Evolutionary conservation across 2,329 filamentous ascomycete genomes (phyloP).

Genomic region (Xylariaceae sp.): DNA sequence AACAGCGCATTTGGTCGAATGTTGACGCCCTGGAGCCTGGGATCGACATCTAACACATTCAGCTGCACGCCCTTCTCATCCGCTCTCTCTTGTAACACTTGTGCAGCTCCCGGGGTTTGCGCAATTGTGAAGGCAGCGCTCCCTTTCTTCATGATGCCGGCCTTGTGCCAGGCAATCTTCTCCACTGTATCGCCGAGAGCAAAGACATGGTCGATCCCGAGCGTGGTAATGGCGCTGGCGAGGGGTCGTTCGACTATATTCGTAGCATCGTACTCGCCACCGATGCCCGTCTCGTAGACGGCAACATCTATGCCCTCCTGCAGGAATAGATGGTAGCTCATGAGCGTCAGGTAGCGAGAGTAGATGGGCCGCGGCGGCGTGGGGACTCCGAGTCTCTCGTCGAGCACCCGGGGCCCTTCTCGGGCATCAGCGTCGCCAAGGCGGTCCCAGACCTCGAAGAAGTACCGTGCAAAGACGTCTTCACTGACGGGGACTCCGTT

Average conservation of each 20-base stretch:
- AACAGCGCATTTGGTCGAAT: conserved; percentile 51
- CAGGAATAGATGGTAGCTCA: conserved; percentile 50
- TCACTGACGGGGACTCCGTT: conserved; percentile 54
- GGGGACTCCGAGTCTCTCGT: conserved; percentile 29
- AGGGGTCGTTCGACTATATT: conserved; percentile 57
- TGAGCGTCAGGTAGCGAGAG: conserved; percentile 53
- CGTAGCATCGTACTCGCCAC: conserved; percentile 64
- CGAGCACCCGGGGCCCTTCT: conserved; percentile 24
- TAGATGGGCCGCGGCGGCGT: conserved; percentile 48
- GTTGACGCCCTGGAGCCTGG: conserved; percentile 41
- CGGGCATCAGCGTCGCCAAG: conserved; percentile 37
- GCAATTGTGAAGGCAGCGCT: conserved; percentile 53
- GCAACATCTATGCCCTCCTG: conserved; percentile 57
- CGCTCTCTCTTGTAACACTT: conserved; percentile 47
- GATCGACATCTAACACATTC: conserved; percentile 42
- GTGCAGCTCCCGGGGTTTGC: conserved; percentile 43
- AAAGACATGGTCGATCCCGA: conserved; percentile 64
- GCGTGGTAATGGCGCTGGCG: conserved; percentile 56
- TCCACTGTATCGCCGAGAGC: conserved; percentile 58
- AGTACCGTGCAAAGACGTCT: conserved; percentile 57
- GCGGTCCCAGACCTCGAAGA: conserved; percentile 62
- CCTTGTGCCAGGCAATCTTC: conserved; percentile 69
- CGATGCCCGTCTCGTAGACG: conserved; percentile 62
- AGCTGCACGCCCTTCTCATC: conserved; percentile 46
- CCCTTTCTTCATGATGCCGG: conserved; percentile 61